A percentile compares a stretch with the other conserved stretches of the same genome.
Evolutionary conservation across 257 asterid genomes (phyloP).

Genomic region (Linaria vulgaris): DNA sequence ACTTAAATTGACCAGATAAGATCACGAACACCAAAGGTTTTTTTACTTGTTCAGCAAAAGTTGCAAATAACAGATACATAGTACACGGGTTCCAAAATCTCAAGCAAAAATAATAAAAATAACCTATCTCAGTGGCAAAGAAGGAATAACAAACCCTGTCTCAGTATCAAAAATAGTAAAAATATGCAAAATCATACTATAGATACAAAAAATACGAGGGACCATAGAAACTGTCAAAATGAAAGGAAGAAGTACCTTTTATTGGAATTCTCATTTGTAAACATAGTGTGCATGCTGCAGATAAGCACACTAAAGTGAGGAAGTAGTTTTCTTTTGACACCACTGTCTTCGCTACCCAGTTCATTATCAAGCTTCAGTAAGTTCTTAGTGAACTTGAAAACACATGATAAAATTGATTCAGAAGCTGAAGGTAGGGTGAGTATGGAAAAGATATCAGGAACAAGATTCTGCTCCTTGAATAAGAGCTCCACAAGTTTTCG

Average conservation of each 20-base stretch:
- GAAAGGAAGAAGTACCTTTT: slow-evolving; percentile 52
- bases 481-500: slow-evolving; percentile 63
- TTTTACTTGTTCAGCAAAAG: background rate
- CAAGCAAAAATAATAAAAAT: background rate
- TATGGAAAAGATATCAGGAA: slow-evolving; percentile 79
- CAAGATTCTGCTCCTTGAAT: slow-evolving; percentile 61
- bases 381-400: slow-evolving; percentile 74
- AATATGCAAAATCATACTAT: slow-evolving; percentile 3
- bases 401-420: slow-evolving; percentile 57
- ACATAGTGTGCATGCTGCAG: slow-evolving; percentile 55
- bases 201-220: background rate
- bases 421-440: slow-evolving; percentile 71
- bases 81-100: background rate
- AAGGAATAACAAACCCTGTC: background rate
- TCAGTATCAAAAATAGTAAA: slow-evolving; percentile 1
- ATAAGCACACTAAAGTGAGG: slow-evolving; percentile 74
- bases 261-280: slow-evolving; percentile 41
- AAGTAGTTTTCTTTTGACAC: slow-evolving; percentile 48
- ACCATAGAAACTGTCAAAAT: background rate
- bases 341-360: slow-evolving; percentile 46
- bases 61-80: background rate
- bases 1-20: background rate
- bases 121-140: background rate
- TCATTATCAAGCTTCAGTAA: slow-evolving; percentile 72
- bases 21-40: background rate